Evolutionary conservation across 768 basidiomycete species (phyloP).

Genomic region (Mycena pura): DNA sequence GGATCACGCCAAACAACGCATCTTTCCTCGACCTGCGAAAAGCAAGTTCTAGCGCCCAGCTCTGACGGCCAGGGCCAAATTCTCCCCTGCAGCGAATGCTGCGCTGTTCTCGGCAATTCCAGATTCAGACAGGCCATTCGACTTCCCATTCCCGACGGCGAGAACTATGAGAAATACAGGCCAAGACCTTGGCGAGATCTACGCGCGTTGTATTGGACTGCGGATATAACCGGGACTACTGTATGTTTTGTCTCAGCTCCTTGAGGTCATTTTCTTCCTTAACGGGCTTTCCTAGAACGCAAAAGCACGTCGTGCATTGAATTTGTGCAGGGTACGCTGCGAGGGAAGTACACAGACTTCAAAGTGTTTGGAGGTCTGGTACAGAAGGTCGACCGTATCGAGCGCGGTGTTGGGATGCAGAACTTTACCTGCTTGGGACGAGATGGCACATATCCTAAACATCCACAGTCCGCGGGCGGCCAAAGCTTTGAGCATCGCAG

Average conservation of each 20-base stretch:
- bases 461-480: slow-evolving; percentile 38
- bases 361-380: slow-evolving; percentile 37
- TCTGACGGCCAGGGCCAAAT: neutral
- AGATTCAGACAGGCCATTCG: slow-evolving; percentile 25
- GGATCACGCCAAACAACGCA: slow-evolving; percentile 23
- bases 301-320: slow-evolving; percentile 7
- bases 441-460: slow-evolving; percentile 35
- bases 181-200: slow-evolving; percentile 17
- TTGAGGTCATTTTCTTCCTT: neutral
- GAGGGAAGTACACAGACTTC: slow-evolving; percentile 34
- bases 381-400: slow-evolving; percentile 29
- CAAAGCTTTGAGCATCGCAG: slow-evolving; percentile 26
- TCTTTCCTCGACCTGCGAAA: slow-evolving; percentile 29
- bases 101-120: neutral
- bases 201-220: slow-evolving; percentile 19
- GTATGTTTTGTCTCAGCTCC: slow-evolving; percentile 5
- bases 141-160: neutral
- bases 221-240: slow-evolving; percentile 18
- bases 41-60: neutral
- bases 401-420: slow-evolving; percentile 38
- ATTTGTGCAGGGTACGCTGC: slow-evolving; percentile 27
- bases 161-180: slow-evolving; percentile 25
- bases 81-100: slow-evolving; percentile 24
- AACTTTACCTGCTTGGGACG: slow-evolving; percentile 42
- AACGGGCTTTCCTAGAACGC: slow-evolving; percentile 13